These are phyloP conservation scores for Trypanosomatidae sp. DNA, from an alignment of 208 protist species.

Conservation along the genomic window DNA sequence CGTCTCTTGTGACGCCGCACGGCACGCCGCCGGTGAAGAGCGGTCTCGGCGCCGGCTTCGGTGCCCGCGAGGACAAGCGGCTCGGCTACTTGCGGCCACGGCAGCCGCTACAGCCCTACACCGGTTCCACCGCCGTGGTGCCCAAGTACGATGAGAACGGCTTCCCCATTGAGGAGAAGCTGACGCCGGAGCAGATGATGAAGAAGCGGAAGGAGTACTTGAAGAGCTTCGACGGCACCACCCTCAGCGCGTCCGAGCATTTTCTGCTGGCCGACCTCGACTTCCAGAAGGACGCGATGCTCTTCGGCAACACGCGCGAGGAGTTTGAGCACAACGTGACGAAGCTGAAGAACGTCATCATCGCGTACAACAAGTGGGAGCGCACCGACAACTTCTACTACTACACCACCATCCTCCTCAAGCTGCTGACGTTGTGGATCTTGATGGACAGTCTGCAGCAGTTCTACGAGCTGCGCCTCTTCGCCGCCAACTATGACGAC, in stretches of 20 bases:
- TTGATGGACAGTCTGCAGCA: conserved; percentile 81
- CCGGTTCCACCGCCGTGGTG: conserved; percentile 41
- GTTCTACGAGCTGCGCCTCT: conserved; percentile 76
- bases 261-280: conserved; percentile 86
- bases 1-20: conserved; percentile 72
- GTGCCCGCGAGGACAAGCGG: conserved; percentile 74
- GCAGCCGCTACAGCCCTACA: conserved; percentile 52
- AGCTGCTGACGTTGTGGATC: conserved; percentile 66
- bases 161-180: conserved; percentile 60
- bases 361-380: conserved; percentile 83
- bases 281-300: conserved; percentile 81
- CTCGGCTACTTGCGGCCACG: conserved; percentile 75
- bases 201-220: conserved; percentile 79
- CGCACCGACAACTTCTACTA: conserved; percentile 87
- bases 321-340: conserved; percentile 86
- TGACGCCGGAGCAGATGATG: conserved; percentile 58
- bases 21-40: conserved; percentile 33
- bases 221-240: conserved; percentile 79
- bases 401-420: conserved; percentile 70
- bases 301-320: conserved; percentile 79
- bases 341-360: conserved; percentile 78
- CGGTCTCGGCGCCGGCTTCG: conserved; percentile 79
- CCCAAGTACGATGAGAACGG: conserved; percentile 69
- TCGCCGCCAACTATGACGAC: conserved; percentile 59
- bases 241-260: conserved; percentile 75